Conservation (phyloP, 2,329 filamentous ascomycete species). For the Verticillium tricorpus region DNA sequence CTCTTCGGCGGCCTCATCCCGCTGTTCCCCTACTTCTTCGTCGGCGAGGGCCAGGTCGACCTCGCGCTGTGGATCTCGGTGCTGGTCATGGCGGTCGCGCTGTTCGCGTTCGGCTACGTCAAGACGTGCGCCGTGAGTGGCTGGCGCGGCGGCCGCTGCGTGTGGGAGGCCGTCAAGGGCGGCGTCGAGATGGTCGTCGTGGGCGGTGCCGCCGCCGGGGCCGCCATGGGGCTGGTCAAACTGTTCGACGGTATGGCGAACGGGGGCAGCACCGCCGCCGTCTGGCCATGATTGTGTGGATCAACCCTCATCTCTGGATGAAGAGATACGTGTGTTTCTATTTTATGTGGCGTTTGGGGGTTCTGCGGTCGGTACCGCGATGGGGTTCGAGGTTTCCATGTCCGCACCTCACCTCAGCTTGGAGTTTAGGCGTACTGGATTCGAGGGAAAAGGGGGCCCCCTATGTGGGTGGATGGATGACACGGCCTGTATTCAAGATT, state of each 20-base stretch:
- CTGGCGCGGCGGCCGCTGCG: slow-evolving; percentile 11
- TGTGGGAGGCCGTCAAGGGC: slow-evolving; percentile 17
- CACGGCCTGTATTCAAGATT: neutral
- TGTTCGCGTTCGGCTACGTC: slow-evolving; percentile 61
- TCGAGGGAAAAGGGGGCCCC: neutral
- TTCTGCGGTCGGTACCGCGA: neutral
- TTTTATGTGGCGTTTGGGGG: neutral
- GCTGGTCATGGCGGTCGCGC: slow-evolving; percentile 53
- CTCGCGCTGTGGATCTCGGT: slow-evolving; percentile 56
- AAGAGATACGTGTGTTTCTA: too few species aligned
- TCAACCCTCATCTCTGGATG: neutral
- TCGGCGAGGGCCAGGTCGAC: slow-evolving; percentile 29
- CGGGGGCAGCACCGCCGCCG: neutral
- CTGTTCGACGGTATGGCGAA: slow-evolving; percentile 13
- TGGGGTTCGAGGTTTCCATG: neutral
- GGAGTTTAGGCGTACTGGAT: neutral
- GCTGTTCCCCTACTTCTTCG: slow-evolving; percentile 64
- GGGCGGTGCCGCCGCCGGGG: slow-evolving; percentile 29
- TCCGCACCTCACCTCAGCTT: neutral
- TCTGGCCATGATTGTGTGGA: neutral
- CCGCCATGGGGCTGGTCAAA: slow-evolving; percentile 32
- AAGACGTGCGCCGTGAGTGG: slow-evolving; percentile 48
- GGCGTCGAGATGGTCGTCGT: slow-evolving; percentile 36
- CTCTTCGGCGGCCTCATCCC: slow-evolving; percentile 68
- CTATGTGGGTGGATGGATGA: neutral